Evolutionary conservation across 441 rosid genomes (phyloP), one percentile per base, ranked within the genome.

Genomic region (Gossypium schwendimanii): DNA sequence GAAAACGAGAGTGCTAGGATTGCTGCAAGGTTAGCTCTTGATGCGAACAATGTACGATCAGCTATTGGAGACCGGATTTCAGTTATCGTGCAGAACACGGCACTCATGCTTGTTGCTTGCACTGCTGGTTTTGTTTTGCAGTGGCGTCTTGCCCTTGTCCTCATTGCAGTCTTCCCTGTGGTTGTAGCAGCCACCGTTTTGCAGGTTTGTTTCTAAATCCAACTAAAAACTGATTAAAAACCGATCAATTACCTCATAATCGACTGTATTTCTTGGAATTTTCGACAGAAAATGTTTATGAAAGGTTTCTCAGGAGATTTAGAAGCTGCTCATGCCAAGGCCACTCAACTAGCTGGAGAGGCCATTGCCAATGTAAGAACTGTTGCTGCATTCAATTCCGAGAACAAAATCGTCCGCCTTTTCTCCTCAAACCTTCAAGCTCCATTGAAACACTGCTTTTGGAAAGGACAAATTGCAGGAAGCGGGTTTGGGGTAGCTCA

Each of bases 401-500:
- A 96, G 79, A 78, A 87, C 10, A 89, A 91, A 81, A 89, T 96
- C 41, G 96, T 96, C 44, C 83, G 87, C 33, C 92, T 96, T 26
- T 96, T 90, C 91, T 81, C 93, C 60, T 75, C 76, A 71, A 96
- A 82, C 81, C 97, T 96, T 39, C 86, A 87, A 78, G 79, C 73
- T 60, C 99, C 99, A 0, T 73, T 96, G 39, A 87, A 84, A 18
- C 94, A 92, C n/a, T 93, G 98, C 82, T 96, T 96, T 78, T 91
- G 98, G 97, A 93, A 93, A 79, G 99, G 99, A 31, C 98, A 96
- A 81, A 91, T 96, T 15, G 98, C 98, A 8, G 99, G 99, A 76
- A 91, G 94, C 62, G 98, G 97, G 18, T 96, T 81, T 28, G 99
- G 99, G 23, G 84, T 96, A 15, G 97, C 99, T 74, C 99, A 96